These are phyloP conservation scores for Sporothrix humicola DNA, from an alignment of 2,329 filamentous ascomycete species.

Conservation along the genomic window DNA sequence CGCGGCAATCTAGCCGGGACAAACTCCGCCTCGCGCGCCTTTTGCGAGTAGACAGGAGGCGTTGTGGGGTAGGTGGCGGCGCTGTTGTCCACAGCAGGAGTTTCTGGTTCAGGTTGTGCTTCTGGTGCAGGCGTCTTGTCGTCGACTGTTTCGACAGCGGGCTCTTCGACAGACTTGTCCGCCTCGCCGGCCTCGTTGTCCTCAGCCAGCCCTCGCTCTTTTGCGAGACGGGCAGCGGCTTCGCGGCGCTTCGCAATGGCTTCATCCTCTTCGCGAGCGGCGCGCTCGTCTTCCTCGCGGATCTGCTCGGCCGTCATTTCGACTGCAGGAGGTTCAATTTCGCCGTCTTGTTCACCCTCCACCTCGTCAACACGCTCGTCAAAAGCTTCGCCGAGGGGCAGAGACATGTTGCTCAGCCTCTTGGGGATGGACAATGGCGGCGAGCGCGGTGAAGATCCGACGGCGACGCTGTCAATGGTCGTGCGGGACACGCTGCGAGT, in stretches of 20 bases:
- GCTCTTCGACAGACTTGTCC: neutral
- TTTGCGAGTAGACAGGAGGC: constrained; percentile 1
- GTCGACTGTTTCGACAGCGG: neutral
- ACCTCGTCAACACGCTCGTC: constrained; percentile 9
- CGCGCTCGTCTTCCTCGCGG: constrained; percentile 58
- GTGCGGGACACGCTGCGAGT: constrained; percentile 64
- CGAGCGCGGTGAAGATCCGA: constrained; percentile 55
- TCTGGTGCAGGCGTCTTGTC: neutral
- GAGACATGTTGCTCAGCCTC: constrained; percentile 36
- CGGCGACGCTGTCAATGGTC: constrained; percentile 51
- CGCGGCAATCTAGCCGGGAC: constrained; percentile 64
- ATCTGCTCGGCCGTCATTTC: constrained; percentile 59
- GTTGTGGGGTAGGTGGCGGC: neutral
- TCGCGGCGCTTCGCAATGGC: constrained; percentile 59
- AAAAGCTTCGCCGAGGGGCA: constrained; percentile 28
- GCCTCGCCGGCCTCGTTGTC: neutral
- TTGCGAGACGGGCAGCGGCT: constrained; percentile 59
- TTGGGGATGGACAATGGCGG: constrained; percentile 46
- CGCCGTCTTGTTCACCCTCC: neutral
- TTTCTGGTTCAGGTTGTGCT: neutral
- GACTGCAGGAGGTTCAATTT: constrained; percentile 38
- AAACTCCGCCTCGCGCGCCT: constrained; percentile 48
- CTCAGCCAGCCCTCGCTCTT: constrained; percentile 53
- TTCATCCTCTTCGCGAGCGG: constrained; percentile 59
- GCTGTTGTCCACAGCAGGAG: neutral